phyloP scores from a whole-genome alignment of 2,329 filamentous ascomycete genomes.

The Colletotrichum sp. region DNA sequence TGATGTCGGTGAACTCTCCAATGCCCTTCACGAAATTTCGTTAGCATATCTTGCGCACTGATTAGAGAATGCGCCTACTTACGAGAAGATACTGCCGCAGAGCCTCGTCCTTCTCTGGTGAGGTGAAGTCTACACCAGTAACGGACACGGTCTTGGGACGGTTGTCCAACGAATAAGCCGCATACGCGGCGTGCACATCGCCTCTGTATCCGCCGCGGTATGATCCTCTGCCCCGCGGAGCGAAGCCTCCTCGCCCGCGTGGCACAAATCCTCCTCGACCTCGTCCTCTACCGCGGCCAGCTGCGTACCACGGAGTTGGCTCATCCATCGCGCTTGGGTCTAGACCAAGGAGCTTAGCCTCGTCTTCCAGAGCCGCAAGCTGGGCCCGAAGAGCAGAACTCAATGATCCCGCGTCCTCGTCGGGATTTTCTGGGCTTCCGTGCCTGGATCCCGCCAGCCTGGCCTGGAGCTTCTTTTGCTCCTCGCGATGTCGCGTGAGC shows the following conservation, averaged over 20 bases:
- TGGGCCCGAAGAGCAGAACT: constrained; percentile 73
- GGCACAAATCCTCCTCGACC: constrained; percentile 41
- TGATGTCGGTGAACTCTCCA: constrained; percentile 66
- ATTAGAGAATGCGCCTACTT: constrained; percentile 33
- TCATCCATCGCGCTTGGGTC: constrained; percentile 60
- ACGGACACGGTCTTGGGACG: constrained; percentile 72
- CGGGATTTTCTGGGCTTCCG: constrained; percentile 27
- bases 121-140: constrained; percentile 67
- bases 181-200: constrained; percentile 60
- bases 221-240: constrained; percentile 42
- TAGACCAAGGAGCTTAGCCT: constrained; percentile 73
- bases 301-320: constrained; percentile 31
- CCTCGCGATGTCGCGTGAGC: constrained; percentile 66
- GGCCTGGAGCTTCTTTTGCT: constrained; percentile 65
- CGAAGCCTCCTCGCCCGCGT: constrained; percentile 35
- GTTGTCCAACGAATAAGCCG: constrained; percentile 75
- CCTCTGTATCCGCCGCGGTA: constrained; percentile 42
- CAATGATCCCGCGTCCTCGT: not conserved
- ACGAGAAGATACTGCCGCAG: constrained; percentile 75
- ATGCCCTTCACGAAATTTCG: constrained; percentile 50
- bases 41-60: not conserved
- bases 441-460: constrained; percentile 62
- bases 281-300: constrained; percentile 42
- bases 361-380: constrained; percentile 74
- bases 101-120: constrained; percentile 67